Percentiles rank a stretch among this genome's conserved stretches.
Conservation (phyloP, 1,284 basidiomycete genomes). For the Tilletia setariae region DNA sequence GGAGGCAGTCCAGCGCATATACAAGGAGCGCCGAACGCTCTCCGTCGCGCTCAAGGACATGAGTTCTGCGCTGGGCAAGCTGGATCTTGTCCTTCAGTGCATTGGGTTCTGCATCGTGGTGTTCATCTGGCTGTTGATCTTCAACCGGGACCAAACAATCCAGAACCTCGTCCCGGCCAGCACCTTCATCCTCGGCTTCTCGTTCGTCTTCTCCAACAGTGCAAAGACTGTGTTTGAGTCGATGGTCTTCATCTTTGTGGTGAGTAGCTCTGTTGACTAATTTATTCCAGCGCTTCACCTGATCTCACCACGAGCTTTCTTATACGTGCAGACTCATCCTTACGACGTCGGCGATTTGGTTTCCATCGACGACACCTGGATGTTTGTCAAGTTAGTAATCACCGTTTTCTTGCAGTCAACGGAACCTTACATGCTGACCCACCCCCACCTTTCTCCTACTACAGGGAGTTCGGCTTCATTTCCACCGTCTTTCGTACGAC, state of each 20-base stretch:
- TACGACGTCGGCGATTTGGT: conserved; percentile 54
- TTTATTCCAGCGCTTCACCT: neutral
- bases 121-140: conserved; percentile 74
- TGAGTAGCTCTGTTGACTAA: conserved; percentile 60
- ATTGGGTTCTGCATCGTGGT: conserved; percentile 65
- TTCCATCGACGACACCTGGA: conserved; percentile 52
- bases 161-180: conserved; percentile 76
- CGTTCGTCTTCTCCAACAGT: conserved; percentile 67
- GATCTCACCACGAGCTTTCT: conserved; percentile 20
- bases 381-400: conserved; percentile 42
- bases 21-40: conserved; percentile 71
- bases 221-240: conserved; percentile 73
- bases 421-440: neutral
- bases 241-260: conserved; percentile 69
- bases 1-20: conserved; percentile 76
- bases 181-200: conserved; percentile 63
- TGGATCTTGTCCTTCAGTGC: conserved; percentile 60
- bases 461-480: conserved; percentile 66
- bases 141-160: conserved; percentile 68
- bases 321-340: conserved; percentile 39
- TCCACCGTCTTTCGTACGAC: conserved; percentile 74
- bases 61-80: conserved; percentile 44
- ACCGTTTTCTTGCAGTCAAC: neutral
- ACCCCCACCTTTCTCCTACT: neutral
- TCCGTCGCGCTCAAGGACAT: conserved; percentile 63